Evolutionary conservation across 495 filamentous ascomycete species (phyloP).

Genomic region (Mytilinidion resinicola): DNA sequence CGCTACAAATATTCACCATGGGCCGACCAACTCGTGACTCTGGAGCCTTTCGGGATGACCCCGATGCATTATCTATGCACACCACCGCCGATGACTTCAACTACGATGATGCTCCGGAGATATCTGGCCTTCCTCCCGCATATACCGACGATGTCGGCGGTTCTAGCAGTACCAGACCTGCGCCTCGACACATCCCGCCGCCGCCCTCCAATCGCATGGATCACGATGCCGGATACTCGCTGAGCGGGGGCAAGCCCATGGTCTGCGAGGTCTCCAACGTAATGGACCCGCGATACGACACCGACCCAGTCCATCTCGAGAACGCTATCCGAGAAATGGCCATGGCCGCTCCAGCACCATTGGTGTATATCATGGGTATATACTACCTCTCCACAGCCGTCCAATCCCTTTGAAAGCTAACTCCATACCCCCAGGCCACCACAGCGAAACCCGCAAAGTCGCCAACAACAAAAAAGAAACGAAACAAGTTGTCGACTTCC

Average conservation of each 20-base stretch:
- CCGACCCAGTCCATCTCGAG: constrained; percentile 39
- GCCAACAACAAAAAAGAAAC: constrained; percentile 44
- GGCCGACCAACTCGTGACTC: constrained; percentile 4
- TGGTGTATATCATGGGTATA: constrained; percentile 44
- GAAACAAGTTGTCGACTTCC: constrained; percentile 45
- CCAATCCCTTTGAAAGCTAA: no score
- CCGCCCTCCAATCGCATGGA: neutral
- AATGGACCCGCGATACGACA: constrained; percentile 35
- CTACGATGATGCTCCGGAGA: constrained; percentile 31
- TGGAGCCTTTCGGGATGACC: constrained; percentile 25
- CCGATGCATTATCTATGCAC: constrained; percentile 30
- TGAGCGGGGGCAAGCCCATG: constrained; percentile 2
- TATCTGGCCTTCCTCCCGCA: constrained; percentile 24
- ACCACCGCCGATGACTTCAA: constrained; percentile 31
- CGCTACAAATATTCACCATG: constrained; percentile 7
- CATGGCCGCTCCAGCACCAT: constrained; percentile 27
- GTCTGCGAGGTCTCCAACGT: constrained; percentile 16
- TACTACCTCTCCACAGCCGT: no score
- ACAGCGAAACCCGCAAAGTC: constrained; percentile 41
- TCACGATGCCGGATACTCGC: neutral
- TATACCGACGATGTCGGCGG: constrained; percentile 26
- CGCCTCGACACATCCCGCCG: constrained; percentile 16
- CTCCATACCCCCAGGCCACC: constrained; percentile 12
- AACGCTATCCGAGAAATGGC: constrained; percentile 34
- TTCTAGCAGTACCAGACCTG: neutral